Conservation (phyloP, 2,329 filamentous ascomycete species). For the Metarhizium album region DNA sequence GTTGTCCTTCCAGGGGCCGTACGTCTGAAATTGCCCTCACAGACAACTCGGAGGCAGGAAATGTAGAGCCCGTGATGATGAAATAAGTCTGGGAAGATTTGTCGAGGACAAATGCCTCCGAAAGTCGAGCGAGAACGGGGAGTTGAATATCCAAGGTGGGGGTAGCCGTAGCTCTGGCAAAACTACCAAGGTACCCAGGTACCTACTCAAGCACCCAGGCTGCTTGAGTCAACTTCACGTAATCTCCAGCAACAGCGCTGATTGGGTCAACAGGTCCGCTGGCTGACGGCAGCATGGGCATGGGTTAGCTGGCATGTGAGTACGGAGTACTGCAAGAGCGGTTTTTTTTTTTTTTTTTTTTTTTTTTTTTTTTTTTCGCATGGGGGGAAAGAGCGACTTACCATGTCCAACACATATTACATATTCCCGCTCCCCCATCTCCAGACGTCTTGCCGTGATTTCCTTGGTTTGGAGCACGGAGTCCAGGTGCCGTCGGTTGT, state of each 20-base stretch:
- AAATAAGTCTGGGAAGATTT: background rate
- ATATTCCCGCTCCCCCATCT: too few species aligned
- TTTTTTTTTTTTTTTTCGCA: too few species aligned
- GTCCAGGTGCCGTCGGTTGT: too few species aligned
- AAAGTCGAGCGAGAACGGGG: background rate
- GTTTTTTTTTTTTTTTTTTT: too few species aligned
- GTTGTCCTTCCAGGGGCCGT: background rate
- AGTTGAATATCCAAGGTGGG: background rate
- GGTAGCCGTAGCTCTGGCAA: background rate
- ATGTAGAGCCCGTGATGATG: background rate
- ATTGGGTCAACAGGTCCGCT: background rate
- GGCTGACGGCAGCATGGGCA: background rate
- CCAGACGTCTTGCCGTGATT: too few species aligned
- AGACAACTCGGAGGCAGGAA: background rate
- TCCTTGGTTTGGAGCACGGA: too few species aligned
- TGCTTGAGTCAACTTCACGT: background rate
- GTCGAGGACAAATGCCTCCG: background rate
- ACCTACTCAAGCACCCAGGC: background rate
- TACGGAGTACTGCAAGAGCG: too few species aligned
- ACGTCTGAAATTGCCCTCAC: background rate
- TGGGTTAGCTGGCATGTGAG: too few species aligned
- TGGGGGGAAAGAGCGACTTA: too few species aligned
- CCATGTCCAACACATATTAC: too few species aligned
- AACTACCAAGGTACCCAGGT: too few species aligned
- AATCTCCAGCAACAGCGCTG: background rate